These are phyloP conservation scores for Verticillium albo-atrum DNA, from an alignment of 2,329 filamentous ascomycete genomes.

Conservation along the genomic window DNA sequence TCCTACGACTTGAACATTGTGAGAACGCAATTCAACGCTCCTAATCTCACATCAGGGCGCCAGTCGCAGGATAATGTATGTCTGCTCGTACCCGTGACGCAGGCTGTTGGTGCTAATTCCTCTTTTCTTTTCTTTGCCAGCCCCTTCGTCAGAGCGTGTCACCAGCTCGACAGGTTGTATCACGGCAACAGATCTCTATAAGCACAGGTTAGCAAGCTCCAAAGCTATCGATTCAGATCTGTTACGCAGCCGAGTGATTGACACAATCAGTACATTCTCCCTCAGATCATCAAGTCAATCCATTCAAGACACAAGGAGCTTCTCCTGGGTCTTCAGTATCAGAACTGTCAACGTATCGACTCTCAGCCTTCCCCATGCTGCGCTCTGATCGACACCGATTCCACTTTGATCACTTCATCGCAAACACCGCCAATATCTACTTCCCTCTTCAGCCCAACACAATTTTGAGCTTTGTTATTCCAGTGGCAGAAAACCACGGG, in stretches of 20 bases:
- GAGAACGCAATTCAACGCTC: background rate
- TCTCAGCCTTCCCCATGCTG: background rate
- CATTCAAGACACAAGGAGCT: background rate
- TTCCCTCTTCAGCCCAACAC: background rate
- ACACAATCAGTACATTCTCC: too few species aligned
- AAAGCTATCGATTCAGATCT: too few species aligned
- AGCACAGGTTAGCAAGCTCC: too few species aligned
- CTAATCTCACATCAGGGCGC: background rate
- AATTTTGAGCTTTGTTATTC: background rate
- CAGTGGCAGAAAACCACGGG: background rate
- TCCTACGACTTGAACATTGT: background rate
- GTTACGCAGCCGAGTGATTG: too few species aligned
- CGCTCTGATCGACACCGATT: background rate
- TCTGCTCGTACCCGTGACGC: too few species aligned
- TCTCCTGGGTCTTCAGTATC: background rate
- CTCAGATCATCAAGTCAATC: background rate
- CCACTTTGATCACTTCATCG: background rate
- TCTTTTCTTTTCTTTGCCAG: too few species aligned
- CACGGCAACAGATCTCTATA: background rate
- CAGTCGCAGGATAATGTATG: background rate
- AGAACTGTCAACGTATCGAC: background rate
- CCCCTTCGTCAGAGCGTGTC: too few species aligned
- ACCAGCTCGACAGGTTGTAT: too few species aligned
- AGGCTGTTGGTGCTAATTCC: too few species aligned
- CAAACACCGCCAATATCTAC: background rate